Evolutionary conservation across 208 protist genomes (phyloP), one percentile per base, ranked within the genome.

Genomic region (Zelonia costaricensis): DNA sequence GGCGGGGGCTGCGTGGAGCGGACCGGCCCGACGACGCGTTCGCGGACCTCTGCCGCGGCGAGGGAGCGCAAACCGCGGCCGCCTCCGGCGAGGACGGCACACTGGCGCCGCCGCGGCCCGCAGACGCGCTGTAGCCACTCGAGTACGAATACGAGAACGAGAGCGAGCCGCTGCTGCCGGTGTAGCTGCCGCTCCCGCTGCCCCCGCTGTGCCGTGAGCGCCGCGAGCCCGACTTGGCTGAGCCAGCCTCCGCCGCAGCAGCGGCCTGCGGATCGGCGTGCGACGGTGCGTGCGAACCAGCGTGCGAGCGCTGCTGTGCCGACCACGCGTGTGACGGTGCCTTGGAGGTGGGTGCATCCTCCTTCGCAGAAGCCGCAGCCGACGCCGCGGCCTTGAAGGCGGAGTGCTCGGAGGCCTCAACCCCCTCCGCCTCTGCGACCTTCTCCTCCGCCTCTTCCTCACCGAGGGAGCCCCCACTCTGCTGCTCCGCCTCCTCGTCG

Each of bases 121-220:
- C 16, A 30, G 52, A 57, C 1, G 16, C 23, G 1, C 36, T 55
- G 28, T 27, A n/a, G 36, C 52, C n/a, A 15, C 16, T 30, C n/a
- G 62, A 70, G 52, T 66, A 45, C 13, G 47, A 48, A 53, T 77
- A 63, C 6, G 63, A 74, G 57, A 55, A 64, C 13, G 58, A 71
- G 56, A 59, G 65, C 4, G 66, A 72, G 5, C 42, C 27, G 13
- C 57, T 65, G 13, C 57, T 65, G 13, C 40, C 66, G 33, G 22
- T 71, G 51, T 58, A 58, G 22, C 46, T 62, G 33, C 30, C 42
- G 43, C 40, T 49, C 45, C 57, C 35, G 49, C 54, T 42, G 25
- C 35, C 18, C 10, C 28, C 25, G 51, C 49, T 65, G 31, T 38
- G 38, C 51, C n/a, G 7, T 16, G 9, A 5, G 35, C 47, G n/a